These are phyloP conservation scores for Rhizopogon sp. DNA, from an alignment of 768 basidiomycete genomes.

Conservation along the genomic window DNA sequence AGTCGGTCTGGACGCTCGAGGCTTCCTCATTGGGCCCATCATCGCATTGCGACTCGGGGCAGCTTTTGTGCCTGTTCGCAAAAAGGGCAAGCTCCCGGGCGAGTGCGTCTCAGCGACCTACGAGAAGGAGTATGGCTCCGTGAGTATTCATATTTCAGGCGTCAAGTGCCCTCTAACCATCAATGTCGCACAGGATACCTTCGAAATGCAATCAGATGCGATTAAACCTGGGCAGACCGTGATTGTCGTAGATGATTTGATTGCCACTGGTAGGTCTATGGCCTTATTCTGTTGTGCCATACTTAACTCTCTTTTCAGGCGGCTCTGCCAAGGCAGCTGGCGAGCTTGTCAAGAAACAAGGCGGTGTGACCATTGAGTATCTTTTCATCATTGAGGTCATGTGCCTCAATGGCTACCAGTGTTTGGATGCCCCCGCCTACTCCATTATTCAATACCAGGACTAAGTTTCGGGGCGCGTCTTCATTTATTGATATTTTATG, in stretches of 20 bases:
- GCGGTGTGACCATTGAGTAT: slow-evolving; percentile 86
- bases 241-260: slow-evolving; percentile 89
- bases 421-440: slow-evolving; percentile 85
- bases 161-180: slow-evolving; percentile 2
- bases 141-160: slow-evolving; percentile 30
- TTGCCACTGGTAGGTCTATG: slow-evolving; percentile 77
- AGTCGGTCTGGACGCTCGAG: slow-evolving; percentile 93
- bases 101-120: slow-evolving; percentile 68
- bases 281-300: neutral
- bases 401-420: slow-evolving; percentile 68
- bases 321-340: slow-evolving; percentile 94
- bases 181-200: slow-evolving; percentile 61
- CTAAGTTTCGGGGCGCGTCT: slow-evolving; percentile 5
- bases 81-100: slow-evolving; percentile 93
- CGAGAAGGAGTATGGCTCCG: slow-evolving; percentile 90
- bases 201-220: slow-evolving; percentile 90
- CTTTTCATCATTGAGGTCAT: slow-evolving; percentile 87
- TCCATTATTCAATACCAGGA: slow-evolving; percentile 81
- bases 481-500: slow-evolving; percentile 22
- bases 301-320: slow-evolving; percentile 38
- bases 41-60: slow-evolving; percentile 88
- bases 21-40: slow-evolving; percentile 91
- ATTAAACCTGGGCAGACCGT: slow-evolving; percentile 81
- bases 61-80: slow-evolving; percentile 94
- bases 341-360: slow-evolving; percentile 76